Conservation (phyloP, 2,329 filamentous ascomycete species). For the Colletotrichum cuscutae region DNA sequence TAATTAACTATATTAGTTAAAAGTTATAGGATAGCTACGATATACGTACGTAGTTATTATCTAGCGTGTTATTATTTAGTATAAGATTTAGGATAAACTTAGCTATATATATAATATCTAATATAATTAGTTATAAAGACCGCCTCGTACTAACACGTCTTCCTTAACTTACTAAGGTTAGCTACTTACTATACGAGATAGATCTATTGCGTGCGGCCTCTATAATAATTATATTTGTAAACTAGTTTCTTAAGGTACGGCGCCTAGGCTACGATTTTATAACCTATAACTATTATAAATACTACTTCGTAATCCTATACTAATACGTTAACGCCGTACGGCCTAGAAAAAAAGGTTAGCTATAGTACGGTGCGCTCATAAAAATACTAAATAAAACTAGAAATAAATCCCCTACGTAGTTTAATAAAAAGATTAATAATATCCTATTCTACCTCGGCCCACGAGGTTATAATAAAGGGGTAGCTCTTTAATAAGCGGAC, state of each 20-base stretch:
- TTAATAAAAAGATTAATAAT: conserved; percentile 3
- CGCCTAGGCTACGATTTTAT: background rate
- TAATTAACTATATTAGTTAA: too few species aligned
- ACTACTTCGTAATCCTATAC: background rate
- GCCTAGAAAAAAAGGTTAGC: background rate
- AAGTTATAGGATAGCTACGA: too few species aligned
- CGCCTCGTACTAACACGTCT: background rate
- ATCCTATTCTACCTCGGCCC: too few species aligned
- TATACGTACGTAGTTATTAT: background rate
- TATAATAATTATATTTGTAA: background rate
- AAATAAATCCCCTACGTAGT: background rate
- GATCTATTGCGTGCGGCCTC: background rate
- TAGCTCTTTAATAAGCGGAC: background rate
- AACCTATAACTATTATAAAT: background rate
- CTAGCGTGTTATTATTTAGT: background rate
- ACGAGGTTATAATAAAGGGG: background rate
- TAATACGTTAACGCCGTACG: background rate
- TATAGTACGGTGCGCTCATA: background rate
- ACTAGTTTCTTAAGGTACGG: background rate
- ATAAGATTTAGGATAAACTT: background rate
- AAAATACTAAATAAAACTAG: background rate
- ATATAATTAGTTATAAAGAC: background rate
- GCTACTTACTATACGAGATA: background rate
- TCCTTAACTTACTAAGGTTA: background rate
- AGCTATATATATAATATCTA: background rate